Base-by-base conservation (phyloP, 352 stramenopile species). In the Pythium pectinolyticum region DNA sequence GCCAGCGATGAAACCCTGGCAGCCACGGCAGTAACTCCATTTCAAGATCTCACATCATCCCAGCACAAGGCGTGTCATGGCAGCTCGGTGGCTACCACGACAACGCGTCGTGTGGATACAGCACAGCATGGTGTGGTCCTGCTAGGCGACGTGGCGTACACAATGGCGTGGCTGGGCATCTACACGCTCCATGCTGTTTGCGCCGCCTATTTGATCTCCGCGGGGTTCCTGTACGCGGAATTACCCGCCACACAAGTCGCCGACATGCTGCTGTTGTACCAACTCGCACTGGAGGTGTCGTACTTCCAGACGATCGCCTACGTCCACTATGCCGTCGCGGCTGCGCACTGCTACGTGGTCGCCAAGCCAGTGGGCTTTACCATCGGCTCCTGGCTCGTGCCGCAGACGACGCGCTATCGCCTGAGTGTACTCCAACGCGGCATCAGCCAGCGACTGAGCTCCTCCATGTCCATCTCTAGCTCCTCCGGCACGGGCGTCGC, bases 181-280 rank as follows among this genome's bases (percentile, higher is more conserved):
- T 52, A 47, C 43, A 22, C n/a, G 30, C 45, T 62, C 2, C 55
- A 55, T n/a, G 30, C 34, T 6, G 5, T 54, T 6, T 62, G 41
- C 19, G 41, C 45, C 1, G 19, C 10, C 8, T 62, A 62, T 17
- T 62, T 55, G 9, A 32, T 55, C 30, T 20, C 28, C 19, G 41
- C 45, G 5, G 55, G 55, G 2, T 30, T 46, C 9, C 12, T 62
- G 17, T 62, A 62, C 43, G 24, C n/a, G 5, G 10, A 10, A 31
- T 19, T 55, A 5, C 55, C 43, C 8, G 17, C 9, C 8, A 47
- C 20, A 19, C 5, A 22, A 17, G 6, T 41, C 4, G 28, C 30
- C 8, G 7, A 28, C 2, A 47, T 31, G 8, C 22, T 62, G 2
- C 19, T 45, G 41, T 25, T 62, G 41, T 54, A 62, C 55, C 54